Evolutionary conservation across 2,329 filamentous ascomycete species (phyloP).

Genomic region (Graphium sp.): DNA sequence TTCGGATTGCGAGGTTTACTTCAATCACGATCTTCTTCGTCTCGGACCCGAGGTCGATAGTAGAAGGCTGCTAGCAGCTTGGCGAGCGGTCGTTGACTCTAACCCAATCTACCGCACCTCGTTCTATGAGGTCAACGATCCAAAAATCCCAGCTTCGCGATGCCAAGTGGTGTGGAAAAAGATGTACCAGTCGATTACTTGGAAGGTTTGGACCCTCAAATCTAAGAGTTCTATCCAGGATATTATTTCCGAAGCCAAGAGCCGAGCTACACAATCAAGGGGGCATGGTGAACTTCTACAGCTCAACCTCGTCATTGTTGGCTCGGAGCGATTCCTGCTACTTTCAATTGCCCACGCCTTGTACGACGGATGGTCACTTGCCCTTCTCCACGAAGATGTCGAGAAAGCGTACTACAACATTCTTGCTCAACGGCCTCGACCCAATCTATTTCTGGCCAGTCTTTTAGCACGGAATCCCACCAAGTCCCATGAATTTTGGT

Average conservation of each 20-base stretch:
- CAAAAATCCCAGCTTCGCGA: conserved; percentile 30
- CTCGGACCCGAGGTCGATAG: conserved; percentile 38
- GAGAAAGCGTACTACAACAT: conserved; percentile 39
- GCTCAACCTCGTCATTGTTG: conserved; percentile 21
- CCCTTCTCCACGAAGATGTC: conserved; percentile 56
- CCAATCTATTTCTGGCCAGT: conserved; percentile 29
- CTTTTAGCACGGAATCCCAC: too few relatives aligned
- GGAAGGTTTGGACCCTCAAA: conserved; percentile 10
- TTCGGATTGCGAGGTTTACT: conserved; percentile 61
- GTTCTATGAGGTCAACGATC: conserved; percentile 51
- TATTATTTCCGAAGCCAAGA: conserved; percentile 18
- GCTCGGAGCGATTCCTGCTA: conserved; percentile 23
- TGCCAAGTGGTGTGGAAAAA: conserved; percentile 27
- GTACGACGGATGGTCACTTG: conserved; percentile 78
- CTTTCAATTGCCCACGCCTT: conserved; percentile 73
- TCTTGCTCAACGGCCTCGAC: conserved; percentile 22
- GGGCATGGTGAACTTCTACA: conserved; percentile 28
- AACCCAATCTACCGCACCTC: conserved; percentile 62
- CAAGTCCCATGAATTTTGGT: conserved; percentile 45
- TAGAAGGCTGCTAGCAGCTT: conserved; percentile 39
- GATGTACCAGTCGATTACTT: conserved; percentile 7
- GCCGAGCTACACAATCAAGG: conserved; percentile 16
- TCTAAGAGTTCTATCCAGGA: conserved; percentile 15
- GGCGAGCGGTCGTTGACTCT: conserved; percentile 36
- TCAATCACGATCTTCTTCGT: conserved; percentile 66